Conservation (phyloP, 2,329 filamentous ascomycete genomes). For the Thielaviopsis populi region DNA sequence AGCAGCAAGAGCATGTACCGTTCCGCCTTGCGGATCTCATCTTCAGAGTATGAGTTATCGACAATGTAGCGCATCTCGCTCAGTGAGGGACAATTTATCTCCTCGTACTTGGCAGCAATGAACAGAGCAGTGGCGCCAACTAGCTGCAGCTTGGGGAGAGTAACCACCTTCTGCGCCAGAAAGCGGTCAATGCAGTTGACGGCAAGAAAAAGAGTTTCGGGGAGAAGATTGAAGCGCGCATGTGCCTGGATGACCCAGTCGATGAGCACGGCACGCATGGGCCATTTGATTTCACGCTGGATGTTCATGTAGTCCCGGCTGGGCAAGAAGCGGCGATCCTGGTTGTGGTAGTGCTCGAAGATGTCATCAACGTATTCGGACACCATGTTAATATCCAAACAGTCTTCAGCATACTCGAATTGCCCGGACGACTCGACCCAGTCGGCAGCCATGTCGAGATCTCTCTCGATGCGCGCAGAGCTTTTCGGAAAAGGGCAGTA, state of each 20-base stretch:
- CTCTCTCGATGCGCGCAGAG: slow-evolving; percentile 48
- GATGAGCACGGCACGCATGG: slow-evolving; percentile 92
- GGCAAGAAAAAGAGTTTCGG: slow-evolving; percentile 85
- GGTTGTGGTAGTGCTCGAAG: slow-evolving; percentile 36
- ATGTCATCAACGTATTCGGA: slow-evolving; percentile 94
- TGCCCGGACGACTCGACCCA: slow-evolving; percentile 53
- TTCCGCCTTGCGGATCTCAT: slow-evolving; percentile 94
- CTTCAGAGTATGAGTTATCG: slow-evolving; percentile 71
- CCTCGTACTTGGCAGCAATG: slow-evolving; percentile 93
- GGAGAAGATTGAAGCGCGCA: slow-evolving; percentile 73
- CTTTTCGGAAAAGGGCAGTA: slow-evolving; percentile 60
- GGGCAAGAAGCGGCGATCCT: slow-evolving; percentile 47
- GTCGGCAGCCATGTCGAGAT: slow-evolving; percentile 51
- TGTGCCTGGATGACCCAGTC: slow-evolving; percentile 98
- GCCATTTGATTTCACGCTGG: slow-evolving; percentile 97
- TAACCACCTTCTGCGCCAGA: slow-evolving; percentile 85
- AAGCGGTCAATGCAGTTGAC: slow-evolving; percentile 98
- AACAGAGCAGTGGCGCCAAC: slow-evolving; percentile 93
- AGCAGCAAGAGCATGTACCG: slow-evolving; percentile 97
- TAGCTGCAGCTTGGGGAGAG: slow-evolving; percentile 84
- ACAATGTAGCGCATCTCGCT: slow-evolving; percentile 98
- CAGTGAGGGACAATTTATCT: slow-evolving; percentile 93
- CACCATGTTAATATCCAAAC: slow-evolving; percentile 97
- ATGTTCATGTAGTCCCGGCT: slow-evolving; percentile 93
- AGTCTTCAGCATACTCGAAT: slow-evolving; percentile 67